Percentiles rank a stretch among this genome's conserved stretches.
phyloP scores from a whole-genome alignment of 176 grass and related monocot genomes.

The Phoenix roebelenii region DNA sequence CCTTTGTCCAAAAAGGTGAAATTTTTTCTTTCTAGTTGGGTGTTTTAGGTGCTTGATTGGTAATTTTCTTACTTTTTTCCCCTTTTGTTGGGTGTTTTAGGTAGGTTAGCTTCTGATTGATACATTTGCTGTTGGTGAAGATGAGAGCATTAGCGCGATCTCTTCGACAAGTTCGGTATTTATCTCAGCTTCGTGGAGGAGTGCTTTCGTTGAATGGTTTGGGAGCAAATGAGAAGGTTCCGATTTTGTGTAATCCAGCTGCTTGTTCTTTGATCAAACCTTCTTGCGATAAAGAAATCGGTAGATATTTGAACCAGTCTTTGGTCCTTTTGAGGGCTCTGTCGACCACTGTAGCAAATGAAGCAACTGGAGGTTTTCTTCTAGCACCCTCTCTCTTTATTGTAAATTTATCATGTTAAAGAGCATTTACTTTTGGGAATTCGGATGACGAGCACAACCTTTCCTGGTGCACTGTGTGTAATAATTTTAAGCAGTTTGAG shows the following conservation, averaged over 20 bases:
- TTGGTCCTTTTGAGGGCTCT: slow-evolving; percentile 28
- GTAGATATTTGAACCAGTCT: slow-evolving; percentile 24
- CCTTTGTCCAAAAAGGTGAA: no score
- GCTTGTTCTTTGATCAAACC: slow-evolving; percentile 18
- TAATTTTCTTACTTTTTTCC: no score
- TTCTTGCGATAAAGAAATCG: slow-evolving; percentile 19
- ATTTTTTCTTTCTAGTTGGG: no score
- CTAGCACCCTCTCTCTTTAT: background rate
- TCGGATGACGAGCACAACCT: no score
- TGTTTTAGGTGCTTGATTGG: no score
- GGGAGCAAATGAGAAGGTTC: slow-evolving; percentile 22
- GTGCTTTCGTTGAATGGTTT: slow-evolving; percentile 21
- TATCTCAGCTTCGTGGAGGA: slow-evolving; percentile 17
- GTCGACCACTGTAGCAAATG: slow-evolving; percentile 23
- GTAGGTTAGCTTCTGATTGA: slow-evolving; percentile 1
- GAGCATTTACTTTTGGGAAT: no score
- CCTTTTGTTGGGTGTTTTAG: no score
- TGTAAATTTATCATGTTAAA: background rate
- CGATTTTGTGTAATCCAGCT: slow-evolving; percentile 18
- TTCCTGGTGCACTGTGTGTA: no score
- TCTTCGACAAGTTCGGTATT: slow-evolving; percentile 34
- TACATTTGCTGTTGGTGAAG: slow-evolving; percentile 9
- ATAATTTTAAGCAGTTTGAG: no score
- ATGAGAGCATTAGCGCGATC: slow-evolving; percentile 60
- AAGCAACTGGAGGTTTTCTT: slow-evolving; percentile 45